These are phyloP conservation scores for Gynandropsis gynandra DNA, from an alignment of 345 rosid species.

Conservation along the genomic window DNA sequence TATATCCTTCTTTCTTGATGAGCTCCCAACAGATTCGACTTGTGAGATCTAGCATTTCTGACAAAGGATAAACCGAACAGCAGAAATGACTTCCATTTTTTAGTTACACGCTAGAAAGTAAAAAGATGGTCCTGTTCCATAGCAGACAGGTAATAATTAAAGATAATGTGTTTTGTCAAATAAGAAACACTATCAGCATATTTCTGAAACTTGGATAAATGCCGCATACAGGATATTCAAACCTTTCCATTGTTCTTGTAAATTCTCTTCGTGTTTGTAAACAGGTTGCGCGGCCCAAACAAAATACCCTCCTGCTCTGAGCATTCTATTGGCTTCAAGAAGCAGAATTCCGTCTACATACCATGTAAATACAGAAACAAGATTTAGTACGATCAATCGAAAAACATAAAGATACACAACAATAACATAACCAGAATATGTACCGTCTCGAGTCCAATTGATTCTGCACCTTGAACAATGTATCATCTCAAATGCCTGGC, in stretches of 20 bases:
- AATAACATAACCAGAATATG: neutral
- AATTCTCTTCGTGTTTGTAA: slow-evolving; percentile 43
- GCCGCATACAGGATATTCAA: too few relatives aligned
- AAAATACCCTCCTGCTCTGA: slow-evolving; percentile 65
- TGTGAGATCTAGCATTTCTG: slow-evolving; percentile 57
- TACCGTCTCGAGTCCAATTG: slow-evolving; percentile 56
- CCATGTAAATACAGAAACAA: slow-evolving; percentile 8
- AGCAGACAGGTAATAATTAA: neutral
- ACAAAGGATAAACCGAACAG: slow-evolving; percentile 6
- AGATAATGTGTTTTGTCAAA: neutral
- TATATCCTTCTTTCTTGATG: slow-evolving; percentile 48
- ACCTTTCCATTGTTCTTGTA: slow-evolving; percentile 58
- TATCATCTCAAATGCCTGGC: slow-evolving; percentile 63
- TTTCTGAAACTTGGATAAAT: too few relatives aligned
- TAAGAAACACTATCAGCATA: neutral
- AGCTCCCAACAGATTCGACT: slow-evolving; percentile 50
- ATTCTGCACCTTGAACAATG: slow-evolving; percentile 62
- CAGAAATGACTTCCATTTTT: neutral
- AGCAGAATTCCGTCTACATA: slow-evolving; percentile 51
- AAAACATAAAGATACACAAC: neutral
- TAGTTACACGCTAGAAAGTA: too few relatives aligned
- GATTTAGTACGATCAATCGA: neutral
- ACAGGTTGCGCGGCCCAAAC: slow-evolving; percentile 57
- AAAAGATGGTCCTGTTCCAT: too few relatives aligned
- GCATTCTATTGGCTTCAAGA: slow-evolving; percentile 60